A percentile compares a stretch with the other conserved stretches of the same genome.
Conservation (phyloP, 1,139 yeast species). For the Trichomonascaceae sp. region DNA sequence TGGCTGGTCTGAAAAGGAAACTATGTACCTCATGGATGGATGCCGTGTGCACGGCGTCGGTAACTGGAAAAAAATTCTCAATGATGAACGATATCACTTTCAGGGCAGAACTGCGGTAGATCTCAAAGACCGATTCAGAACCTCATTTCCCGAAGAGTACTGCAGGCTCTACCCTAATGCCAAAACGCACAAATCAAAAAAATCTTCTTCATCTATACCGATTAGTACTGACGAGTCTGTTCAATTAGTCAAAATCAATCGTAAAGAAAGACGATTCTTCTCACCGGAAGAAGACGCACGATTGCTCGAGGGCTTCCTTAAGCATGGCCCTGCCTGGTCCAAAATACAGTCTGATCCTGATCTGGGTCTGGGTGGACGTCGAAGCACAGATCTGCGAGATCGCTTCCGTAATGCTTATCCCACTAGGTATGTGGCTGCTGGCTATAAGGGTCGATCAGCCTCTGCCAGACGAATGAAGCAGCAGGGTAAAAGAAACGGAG, state of each 20-base stretch:
- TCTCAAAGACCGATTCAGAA: conserved; percentile 38
- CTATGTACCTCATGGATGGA: conserved; percentile 38
- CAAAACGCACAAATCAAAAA: conserved; percentile 30
- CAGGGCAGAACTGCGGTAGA: conserved; percentile 41
- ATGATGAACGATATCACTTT: conserved; percentile 36
- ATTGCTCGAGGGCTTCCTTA: conserved; percentile 59
- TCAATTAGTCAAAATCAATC: conserved; percentile 34
- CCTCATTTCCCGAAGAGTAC: conserved; percentile 42
- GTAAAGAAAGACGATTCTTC: conserved; percentile 40
- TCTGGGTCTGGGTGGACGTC: conserved; percentile 34
- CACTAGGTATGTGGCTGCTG: conserved; percentile 39
- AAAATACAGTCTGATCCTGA: conserved; percentile 50
- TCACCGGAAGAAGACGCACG: conserved; percentile 73
- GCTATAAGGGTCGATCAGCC: conserved; percentile 35
- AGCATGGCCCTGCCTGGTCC: conserved; percentile 85
- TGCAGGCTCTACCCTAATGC: conserved; percentile 40
- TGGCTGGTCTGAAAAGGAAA: conserved; percentile 40
- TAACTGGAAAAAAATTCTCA: conserved; percentile 42
- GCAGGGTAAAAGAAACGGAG: conserved; percentile 2
- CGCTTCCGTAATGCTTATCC: conserved; percentile 42
- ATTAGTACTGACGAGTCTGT: not conserved
- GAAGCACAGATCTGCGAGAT: conserved; percentile 41
- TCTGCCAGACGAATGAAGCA: conserved; percentile 2
- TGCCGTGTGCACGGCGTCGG: conserved; percentile 41
- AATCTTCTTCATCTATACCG: not conserved